phyloP scores from a whole-genome alignment of 2,329 filamentous ascomycete genomes.

The Magnaporthiopsis poae region DNA sequence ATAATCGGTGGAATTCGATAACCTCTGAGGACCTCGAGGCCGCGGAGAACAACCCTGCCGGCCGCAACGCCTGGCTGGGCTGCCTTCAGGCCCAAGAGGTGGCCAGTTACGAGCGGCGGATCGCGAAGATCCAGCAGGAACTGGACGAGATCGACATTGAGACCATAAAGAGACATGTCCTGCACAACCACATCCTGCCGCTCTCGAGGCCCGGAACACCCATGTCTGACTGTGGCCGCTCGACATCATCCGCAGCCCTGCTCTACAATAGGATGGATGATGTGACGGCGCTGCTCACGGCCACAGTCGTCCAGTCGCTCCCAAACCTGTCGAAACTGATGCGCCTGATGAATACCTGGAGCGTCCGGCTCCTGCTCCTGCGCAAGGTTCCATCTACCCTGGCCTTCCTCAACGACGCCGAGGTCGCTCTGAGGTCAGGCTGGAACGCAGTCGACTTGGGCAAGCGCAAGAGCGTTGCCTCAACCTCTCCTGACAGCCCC shows the following conservation, averaged over 20 bases:
- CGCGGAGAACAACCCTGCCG: conserved; percentile 2
- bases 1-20: background rate
- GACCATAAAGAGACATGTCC: conserved; percentile 78
- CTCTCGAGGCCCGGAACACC: conserved; percentile 43
- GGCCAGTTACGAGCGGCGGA: conserved; percentile 57
- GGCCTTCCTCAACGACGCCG: conserved; percentile 53
- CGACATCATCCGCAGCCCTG: conserved; percentile 25
- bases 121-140: conserved; percentile 62
- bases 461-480: background rate
- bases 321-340: conserved; percentile 69
- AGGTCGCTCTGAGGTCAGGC: conserved; percentile 53
- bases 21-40: conserved; percentile 6
- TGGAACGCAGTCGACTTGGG: conserved; percentile 37
- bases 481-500: background rate
- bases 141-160: conserved; percentile 66
- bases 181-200: conserved; percentile 66
- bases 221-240: conserved; percentile 34
- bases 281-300: conserved; percentile 79
- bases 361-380: conserved; percentile 63
- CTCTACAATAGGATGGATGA: conserved; percentile 70
- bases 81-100: conserved; percentile 59
- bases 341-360: conserved; percentile 68
- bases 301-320: conserved; percentile 79
- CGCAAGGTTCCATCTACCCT: conserved; percentile 63
- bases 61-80: conserved; percentile 48